Evolutionary conservation across 148 eudicot species (phyloP).

Genomic region (Camellia lanceoleosa): DNA sequence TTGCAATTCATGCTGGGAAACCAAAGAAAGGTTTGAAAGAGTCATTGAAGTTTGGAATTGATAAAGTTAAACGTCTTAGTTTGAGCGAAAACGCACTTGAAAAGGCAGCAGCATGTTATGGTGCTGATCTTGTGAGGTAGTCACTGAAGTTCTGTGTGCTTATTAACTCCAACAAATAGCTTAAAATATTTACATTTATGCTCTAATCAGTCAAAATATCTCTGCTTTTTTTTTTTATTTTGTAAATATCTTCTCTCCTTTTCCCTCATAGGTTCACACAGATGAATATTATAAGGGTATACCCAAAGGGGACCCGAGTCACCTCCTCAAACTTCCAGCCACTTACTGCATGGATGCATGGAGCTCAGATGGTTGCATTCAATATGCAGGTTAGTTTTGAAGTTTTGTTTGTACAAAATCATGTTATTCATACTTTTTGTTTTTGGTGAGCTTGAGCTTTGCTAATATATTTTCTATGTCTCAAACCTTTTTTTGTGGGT

Average conservation of each 20-base stretch:
- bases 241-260: neutral
- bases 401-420: neutral
- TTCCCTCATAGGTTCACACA: conserved; percentile 44
- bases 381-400: conserved; percentile 55
- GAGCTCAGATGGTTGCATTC: conserved; percentile 69
- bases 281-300: conserved; percentile 49
- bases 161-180: neutral
- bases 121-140: conserved; percentile 75
- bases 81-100: conserved; percentile 73
- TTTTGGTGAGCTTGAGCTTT: too few species aligned
- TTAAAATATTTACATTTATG: neutral
- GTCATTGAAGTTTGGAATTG: conserved; percentile 36
- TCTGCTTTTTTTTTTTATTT: neutral
- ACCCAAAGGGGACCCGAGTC: conserved; percentile 67
- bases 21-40: conserved; percentile 58
- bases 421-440: neutral
- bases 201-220: neutral
- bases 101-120: conserved; percentile 52
- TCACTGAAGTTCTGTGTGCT: neutral
- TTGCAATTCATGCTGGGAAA: conserved; percentile 76
- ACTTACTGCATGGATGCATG: conserved; percentile 56
- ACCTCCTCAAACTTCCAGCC: conserved; percentile 60
- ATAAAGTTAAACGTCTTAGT: conserved; percentile 63
- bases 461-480: neutral
- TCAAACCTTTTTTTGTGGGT: neutral